Percentiles rank a stretch among this genome's conserved stretches.
Conservation (phyloP, 257 asterid species). For the Cordia subcordata region DNA sequence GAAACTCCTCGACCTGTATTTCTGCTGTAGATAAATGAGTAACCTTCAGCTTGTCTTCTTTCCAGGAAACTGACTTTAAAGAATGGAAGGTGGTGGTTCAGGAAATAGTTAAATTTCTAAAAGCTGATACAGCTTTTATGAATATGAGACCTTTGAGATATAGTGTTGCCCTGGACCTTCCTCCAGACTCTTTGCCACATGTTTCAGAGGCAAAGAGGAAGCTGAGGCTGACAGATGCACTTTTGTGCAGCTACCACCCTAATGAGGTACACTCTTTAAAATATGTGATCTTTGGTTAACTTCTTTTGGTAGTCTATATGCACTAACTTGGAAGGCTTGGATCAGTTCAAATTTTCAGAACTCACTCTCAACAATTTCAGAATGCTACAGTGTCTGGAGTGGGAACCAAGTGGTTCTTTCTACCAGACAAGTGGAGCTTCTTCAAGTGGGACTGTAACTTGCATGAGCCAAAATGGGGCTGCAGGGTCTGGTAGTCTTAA, state of each 20-base stretch:
- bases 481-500: slow-evolving; percentile 66
- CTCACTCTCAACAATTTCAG: slow-evolving; percentile 82
- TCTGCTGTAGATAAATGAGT: slow-evolving; percentile 11
- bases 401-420: slow-evolving; percentile 98
- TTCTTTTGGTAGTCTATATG: neutral
- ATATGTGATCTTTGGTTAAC: neutral
- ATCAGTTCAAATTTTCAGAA: slow-evolving; percentile 91
- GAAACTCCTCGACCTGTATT: slow-evolving; percentile 7
- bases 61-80: slow-evolving; percentile 93
- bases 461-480: slow-evolving; percentile 70
- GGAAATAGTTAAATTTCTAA: slow-evolving; percentile 90
- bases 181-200: slow-evolving; percentile 66
- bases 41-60: slow-evolving; percentile 28
- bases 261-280: slow-evolving; percentile 59
- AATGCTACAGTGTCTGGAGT: slow-evolving; percentile 89
- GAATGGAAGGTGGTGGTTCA: slow-evolving; percentile 99
- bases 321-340: slow-evolving; percentile 5
- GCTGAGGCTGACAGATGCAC: slow-evolving; percentile 77
- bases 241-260: slow-evolving; percentile 87
- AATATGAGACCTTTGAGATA: slow-evolving; percentile 90
- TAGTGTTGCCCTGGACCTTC: slow-evolving; percentile 80
- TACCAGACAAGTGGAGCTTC: slow-evolving; percentile 54
- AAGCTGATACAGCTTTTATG: slow-evolving; percentile 95
- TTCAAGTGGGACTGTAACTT: slow-evolving; percentile 52
- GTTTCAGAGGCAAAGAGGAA: slow-evolving; percentile 55